phyloP scores from a whole-genome alignment of 2,329 filamentous ascomycete genomes.

The Eutypella sp. region DNA sequence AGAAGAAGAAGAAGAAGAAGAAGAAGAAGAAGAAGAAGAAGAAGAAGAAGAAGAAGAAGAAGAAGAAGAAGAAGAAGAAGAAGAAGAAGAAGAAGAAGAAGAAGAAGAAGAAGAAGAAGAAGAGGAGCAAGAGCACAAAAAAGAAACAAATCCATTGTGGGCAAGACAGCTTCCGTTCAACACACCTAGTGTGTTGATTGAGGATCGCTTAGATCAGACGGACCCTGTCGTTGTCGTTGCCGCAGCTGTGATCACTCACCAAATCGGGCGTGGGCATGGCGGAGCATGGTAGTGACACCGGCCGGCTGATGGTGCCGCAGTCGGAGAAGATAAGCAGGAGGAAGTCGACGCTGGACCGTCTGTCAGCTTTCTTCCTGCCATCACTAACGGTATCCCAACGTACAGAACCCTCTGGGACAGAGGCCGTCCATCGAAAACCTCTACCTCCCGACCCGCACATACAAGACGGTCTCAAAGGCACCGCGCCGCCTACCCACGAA shows the following conservation, averaged over 20 bases:
- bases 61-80: no score
- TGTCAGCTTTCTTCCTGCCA: conserved; percentile 27
- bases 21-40: no score
- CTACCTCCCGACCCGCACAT: conserved; percentile 16
- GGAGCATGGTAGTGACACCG: background rate
- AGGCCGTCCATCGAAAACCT: conserved; percentile 20
- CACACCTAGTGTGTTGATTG: no score
- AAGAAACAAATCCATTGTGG: no score
- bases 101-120: no score
- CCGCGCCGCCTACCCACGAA: conserved; percentile 8
- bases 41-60: no score
- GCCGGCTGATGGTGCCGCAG: conserved; percentile 8
- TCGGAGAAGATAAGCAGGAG: conserved; percentile 1
- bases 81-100: no score
- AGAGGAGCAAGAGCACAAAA: no score
- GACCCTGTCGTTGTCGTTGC: background rate
- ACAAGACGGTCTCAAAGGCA: conserved; percentile 14
- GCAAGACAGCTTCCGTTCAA: no score
- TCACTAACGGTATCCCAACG: conserved; percentile 23
- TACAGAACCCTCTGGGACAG: conserved; percentile 16
- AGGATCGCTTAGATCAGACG: background rate
- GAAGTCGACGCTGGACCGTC: conserved; percentile 18
- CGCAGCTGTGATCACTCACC: background rate
- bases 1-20: no score
- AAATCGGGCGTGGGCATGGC: background rate